Conservation (phyloP, 2,329 filamentous ascomycete genomes). For the Bimuria novae-zelandiae region DNA sequence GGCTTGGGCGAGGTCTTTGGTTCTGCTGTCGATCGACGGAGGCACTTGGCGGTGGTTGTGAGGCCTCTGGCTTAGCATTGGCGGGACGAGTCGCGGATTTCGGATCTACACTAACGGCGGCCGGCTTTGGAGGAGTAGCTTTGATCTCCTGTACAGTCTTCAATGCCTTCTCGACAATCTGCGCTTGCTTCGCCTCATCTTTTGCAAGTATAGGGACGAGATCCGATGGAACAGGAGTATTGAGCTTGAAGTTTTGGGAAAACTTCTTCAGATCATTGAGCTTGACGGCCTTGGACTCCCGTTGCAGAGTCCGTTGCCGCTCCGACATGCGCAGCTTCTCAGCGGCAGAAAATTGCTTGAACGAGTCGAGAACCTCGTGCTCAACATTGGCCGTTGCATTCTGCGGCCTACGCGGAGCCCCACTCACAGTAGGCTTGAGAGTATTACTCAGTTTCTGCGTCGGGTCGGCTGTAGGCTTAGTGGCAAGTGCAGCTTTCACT, state of each 20-base stretch:
- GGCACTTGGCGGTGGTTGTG: conserved; percentile 35
- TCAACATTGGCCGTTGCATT: conserved; percentile 66
- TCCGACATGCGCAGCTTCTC: conserved; percentile 66
- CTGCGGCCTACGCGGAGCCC: conserved; percentile 46
- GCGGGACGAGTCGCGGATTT: conserved; percentile 40
- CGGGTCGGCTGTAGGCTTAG: conserved; percentile 29
- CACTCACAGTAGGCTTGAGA: conserved; percentile 34
- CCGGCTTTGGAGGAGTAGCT: conserved; percentile 42
- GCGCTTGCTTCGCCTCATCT: conserved; percentile 90
- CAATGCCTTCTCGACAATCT: conserved; percentile 87
- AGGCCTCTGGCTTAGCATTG: conserved; percentile 41
- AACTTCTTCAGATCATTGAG: conserved; percentile 95
- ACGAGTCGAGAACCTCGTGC: conserved; percentile 64
- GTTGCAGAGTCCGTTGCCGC: conserved; percentile 57
- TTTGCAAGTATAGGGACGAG: conserved; percentile 95
- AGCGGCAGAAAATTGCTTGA: conserved; percentile 66
- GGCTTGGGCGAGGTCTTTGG: conserved; percentile 49
- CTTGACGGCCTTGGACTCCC: conserved; percentile 85
- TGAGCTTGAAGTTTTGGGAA: conserved; percentile 89
- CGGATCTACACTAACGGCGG: conserved; percentile 47
- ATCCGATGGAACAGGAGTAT: conserved; percentile 88
- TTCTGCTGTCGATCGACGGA: conserved; percentile 53
- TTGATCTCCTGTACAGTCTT: conserved; percentile 67
- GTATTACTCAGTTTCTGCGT: conserved; percentile 34
- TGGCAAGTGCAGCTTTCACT: conserved; percentile 20